Evolutionary conservation across 108 stramenopile genomes (phyloP), one percentile per base, ranked within the genome.

Genomic region (Conticribra weissflogii): DNA sequence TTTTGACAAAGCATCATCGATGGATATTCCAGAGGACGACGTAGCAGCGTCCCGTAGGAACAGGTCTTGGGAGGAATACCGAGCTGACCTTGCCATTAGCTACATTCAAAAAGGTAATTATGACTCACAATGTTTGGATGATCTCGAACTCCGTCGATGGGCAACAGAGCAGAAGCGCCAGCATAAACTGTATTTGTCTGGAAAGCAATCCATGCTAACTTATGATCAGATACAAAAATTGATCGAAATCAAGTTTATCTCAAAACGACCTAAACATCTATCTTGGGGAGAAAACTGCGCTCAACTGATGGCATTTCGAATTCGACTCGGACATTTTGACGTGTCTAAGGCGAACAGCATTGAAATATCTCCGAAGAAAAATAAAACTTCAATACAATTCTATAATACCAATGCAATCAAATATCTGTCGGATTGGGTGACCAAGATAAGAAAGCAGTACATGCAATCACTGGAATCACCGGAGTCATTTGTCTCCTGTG

Each of bases 61-160:
- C 46, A 54, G 61, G 51, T 64, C 72, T 46, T 73, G 72, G 72
- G 72, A 64, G 55, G 72, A 73, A 50, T 73, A 63, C 22, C 72
- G 72, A 2, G 41, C 63, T 34, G 72, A 73, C 48, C 72, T 73
- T 34, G 63, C 72, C 1, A 73, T 64, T 16, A 58, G 54, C 44
- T 73, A 51, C 72, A 73, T 73, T 58, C 72, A 64, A 47, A 73
- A 73, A 36, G 72, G 63, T 21, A 64, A 73, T 44, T 73, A 73
- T 31, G 72, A 73, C 58, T 54, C 62, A 49, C 57, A 70, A 52
- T 32, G 50, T 9, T 49, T 70, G 4, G 72, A 73, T 50, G 72
- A 73, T n/a, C 18, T 58, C 2, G 63, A 73, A 22, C 51, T 73
- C 32, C 72, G 63, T 64, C 63, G 72, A 31, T 73, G 72, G 72